Conservation (phyloP, 192 early-diverging fungal genomes). For the Entomortierella chlamydospora region DNA sequence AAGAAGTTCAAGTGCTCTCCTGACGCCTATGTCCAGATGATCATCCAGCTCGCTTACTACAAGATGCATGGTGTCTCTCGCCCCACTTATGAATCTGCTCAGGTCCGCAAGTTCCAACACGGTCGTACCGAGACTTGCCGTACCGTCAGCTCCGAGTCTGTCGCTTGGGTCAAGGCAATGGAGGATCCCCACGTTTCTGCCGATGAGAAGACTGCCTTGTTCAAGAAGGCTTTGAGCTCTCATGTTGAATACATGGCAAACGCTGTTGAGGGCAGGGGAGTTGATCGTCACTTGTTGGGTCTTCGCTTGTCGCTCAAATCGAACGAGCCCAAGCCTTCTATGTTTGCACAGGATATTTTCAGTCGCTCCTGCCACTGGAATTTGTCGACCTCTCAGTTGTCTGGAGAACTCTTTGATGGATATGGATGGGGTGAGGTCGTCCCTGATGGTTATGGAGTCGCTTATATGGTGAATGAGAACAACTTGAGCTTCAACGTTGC, state of each 20-base stretch:
- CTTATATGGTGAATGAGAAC: constrained; percentile 94
- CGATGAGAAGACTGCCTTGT: constrained; percentile 73
- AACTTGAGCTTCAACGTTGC: constrained; percentile 90
- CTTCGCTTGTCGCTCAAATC: constrained; percentile 81
- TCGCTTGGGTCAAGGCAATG: constrained; percentile 91
- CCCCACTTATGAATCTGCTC: constrained; percentile 94
- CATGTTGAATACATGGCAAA: constrained; percentile 87
- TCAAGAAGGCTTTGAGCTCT: constrained; percentile 78
- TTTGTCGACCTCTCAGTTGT: constrained; percentile 92
- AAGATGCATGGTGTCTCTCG: constrained; percentile 82
- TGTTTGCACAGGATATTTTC: constrained; percentile 91
- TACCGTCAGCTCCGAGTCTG: constrained; percentile 79
- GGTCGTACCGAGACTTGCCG: constrained; percentile 97
- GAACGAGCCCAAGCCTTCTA: constrained; percentile 81
- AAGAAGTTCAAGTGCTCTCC: constrained; percentile 82
- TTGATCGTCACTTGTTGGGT: constrained; percentile 94
- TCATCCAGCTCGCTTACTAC: constrained; percentile 96
- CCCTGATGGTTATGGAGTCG: constrained; percentile 91
- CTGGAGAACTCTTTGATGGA: constrained; percentile 91
- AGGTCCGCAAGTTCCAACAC: constrained; percentile 91
- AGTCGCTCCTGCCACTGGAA: constrained; percentile 87
- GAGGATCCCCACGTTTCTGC: constrained; percentile 64
- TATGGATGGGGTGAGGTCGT: constrained; percentile 93
- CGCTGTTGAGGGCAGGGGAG: constrained; percentile 85
- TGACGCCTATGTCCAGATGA: constrained; percentile 90